These are phyloP conservation scores for Aquilaria agallochum DNA, from an alignment of 441 rosid species.

Conservation along the genomic window DNA sequence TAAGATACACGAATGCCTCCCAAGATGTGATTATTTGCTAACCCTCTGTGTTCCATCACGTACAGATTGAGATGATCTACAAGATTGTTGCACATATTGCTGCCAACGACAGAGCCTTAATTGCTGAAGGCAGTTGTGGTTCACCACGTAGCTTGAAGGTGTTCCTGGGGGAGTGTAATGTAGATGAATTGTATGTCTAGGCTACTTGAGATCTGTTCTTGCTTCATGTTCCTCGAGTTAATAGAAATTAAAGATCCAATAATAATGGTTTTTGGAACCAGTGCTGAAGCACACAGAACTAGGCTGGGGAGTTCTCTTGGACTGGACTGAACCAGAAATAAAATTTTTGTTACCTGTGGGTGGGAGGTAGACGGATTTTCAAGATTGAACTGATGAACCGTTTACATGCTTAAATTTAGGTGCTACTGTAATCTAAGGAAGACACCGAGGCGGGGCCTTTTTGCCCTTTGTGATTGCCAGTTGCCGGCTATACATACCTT, in stretches of 20 bases:
- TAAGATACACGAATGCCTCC: no score
- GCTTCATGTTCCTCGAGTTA: conserved; percentile 7
- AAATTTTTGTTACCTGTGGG: no score
- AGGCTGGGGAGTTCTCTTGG: no score
- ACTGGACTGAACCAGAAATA: no score
- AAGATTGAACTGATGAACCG: no score
- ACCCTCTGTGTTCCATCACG: conserved; percentile 14
- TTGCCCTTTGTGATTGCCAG: no score
- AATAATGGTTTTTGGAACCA: conserved; percentile 11
- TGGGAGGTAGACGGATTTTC: no score
- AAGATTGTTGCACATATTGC: conserved; percentile 95
- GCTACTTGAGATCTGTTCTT: not conserved
- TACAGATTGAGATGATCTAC: conserved; percentile 95
- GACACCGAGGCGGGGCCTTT: no score
- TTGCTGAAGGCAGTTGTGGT: conserved; percentile 95
- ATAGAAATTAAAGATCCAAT: conserved; percentile 18
- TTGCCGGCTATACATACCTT: no score
- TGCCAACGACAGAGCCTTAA: conserved; percentile 87
- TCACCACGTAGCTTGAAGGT: conserved; percentile 93
- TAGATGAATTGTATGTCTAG: conserved; percentile 56
- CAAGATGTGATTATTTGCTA: conserved; percentile 1
- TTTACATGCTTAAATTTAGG: no score
- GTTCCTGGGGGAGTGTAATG: conserved; percentile 77
- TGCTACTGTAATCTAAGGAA: no score
- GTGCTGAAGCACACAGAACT: no score